Evolutionary conservation across 306 rosid species (phyloP), one percentile per base, ranked within the genome.

Genomic region (Lotus japonicus): DNA sequence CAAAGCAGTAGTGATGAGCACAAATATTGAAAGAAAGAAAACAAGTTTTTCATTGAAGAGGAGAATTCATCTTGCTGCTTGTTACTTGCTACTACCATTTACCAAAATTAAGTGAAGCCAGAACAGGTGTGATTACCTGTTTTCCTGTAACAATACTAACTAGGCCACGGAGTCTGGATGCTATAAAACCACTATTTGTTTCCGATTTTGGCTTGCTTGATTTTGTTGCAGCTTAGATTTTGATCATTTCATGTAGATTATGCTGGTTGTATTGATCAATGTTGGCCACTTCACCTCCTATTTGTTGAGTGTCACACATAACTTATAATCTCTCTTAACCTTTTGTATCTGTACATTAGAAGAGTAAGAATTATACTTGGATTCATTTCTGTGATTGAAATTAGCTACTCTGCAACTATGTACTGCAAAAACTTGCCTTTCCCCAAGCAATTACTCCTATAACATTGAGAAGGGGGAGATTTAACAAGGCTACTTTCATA

Each of bases 1-100:
- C 86, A n/a, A 92, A 87, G 72, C 48, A 80, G 66, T 57, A 72
- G 61, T 39, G 55, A 38, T 61, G 65, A 71, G 21, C 36, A 31
- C 1, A 31, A 31, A 31, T 1, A 26, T 26, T 26, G 36, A 6
- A 16, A 46, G 66, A 62, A 60, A 12, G 61, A 19, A 11, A 54
- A n/a, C 31, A n/a, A 18, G 70, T 44, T 72, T 63, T 70, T 46
- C 45, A 23, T 52, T 46, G 50, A 66, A 21, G 60, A 45, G 46
- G 33, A 15, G 63, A 31, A 31, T 31, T 39, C 56, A 8, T 68
- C 53, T 55, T 68, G 57, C 59, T 48, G 28, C 58, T 43, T 74
- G 23, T 2, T 23, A 46, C 60, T n/a, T n/a, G n/a, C n/a, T n/a
- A n/a, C n/a, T 17, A 15, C 58, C 19, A 11, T 61, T 54, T 53